Percentiles rank a stretch among this genome's conserved stretches.
phyloP scores from a whole-genome alignment of 2,329 filamentous ascomycete species.

The Penicillium sp. region DNA sequence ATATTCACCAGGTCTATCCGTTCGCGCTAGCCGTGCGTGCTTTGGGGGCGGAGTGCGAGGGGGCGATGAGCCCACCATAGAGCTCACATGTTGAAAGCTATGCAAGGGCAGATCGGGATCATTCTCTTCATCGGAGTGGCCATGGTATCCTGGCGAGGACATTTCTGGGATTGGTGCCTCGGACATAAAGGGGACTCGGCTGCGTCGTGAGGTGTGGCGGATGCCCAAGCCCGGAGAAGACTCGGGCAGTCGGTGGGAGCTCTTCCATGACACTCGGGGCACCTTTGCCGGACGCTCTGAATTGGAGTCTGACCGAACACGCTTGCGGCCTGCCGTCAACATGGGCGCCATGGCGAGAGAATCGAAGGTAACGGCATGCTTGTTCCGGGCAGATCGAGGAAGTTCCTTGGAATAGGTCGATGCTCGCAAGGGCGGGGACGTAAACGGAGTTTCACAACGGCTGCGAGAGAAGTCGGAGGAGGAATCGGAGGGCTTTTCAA shows the following conservation, averaged over 20 bases:
- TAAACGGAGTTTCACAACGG: conserved; percentile 54
- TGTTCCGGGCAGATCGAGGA: conserved; percentile 54
- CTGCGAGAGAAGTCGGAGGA: conserved; percentile 78
- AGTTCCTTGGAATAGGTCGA: conserved; percentile 83
- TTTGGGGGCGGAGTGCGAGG: conserved; percentile 75
- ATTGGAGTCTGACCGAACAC: conserved; percentile 66
- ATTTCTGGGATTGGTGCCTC: conserved; percentile 68
- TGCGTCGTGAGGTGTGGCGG: conserved; percentile 71
- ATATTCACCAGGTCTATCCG: conserved; percentile 57
- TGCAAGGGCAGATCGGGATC: conserved; percentile 73
- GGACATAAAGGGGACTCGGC: conserved; percentile 76
- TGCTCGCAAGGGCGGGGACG: conserved; percentile 81
- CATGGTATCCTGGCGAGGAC: conserved; percentile 49
- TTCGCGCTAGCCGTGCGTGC: conserved; percentile 53
- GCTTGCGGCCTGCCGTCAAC: conserved; percentile 61
- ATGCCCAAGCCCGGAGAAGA: conserved; percentile 79
- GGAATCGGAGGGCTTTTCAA: conserved; percentile 80
- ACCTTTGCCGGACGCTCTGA: conserved; percentile 58
- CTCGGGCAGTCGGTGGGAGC: conserved; percentile 72
- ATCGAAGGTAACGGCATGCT: conserved; percentile 47
- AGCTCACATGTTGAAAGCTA: conserved; percentile 41
- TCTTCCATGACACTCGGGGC: conserved; percentile 71
- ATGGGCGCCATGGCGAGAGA: conserved; percentile 45
- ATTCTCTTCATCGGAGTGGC: conserved; percentile 69
- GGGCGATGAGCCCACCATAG: conserved; percentile 72